Base-by-base conservation (phyloP, 805 yeast genomes). In the Yarrowia yakushimensis region DNA sequence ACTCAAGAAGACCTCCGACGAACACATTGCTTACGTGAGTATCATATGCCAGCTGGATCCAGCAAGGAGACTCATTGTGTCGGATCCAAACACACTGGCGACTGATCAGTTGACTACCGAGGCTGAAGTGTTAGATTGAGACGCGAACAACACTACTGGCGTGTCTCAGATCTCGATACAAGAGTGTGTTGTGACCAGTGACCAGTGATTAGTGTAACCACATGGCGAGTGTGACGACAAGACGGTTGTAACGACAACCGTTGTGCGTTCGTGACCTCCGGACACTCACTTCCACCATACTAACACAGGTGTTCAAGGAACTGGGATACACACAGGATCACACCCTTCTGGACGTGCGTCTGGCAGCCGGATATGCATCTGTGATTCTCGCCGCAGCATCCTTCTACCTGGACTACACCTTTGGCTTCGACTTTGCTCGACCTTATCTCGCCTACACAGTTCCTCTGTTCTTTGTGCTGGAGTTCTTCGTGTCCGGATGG, bases 351-450 rank as follows among this genome's bases (percentile, higher is more conserved):
- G 69, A 74, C 52, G 64, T 69, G 25, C 65, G 72, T 23, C 67
- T 74, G 15, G 69, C 64, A 1, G 39, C 73, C 8, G 75, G 75
- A 3, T 74, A 66, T 62, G 43, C 64, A 15, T 63, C 74, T 1
- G 70, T 73, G 7, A 48, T 67, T 5, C 66, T 73, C n/a, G 71
- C 75, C 12, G 76, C 68, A 5, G 63, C 62, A 5, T 70, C 69
- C 18, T 68, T 67, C 41, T 63, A 46, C 34, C 65, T 65, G 33
- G 77, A 74, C 64, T 69, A 67, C 63, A 63, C 63, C 18, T 61
- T 64, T n/a, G 77, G 76, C 10, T 74, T 74, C 63, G 65, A 65
- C 20, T 57, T 64, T 12, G 72, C 71, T 15, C 68, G 66, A 60
- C 18, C 63, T 37, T 55, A 46, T 37, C 71, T 73, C 11, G 66